phyloP scores from a whole-genome alignment of 2,329 filamentous ascomycete genomes.

The Alternaria metachromatica region DNA sequence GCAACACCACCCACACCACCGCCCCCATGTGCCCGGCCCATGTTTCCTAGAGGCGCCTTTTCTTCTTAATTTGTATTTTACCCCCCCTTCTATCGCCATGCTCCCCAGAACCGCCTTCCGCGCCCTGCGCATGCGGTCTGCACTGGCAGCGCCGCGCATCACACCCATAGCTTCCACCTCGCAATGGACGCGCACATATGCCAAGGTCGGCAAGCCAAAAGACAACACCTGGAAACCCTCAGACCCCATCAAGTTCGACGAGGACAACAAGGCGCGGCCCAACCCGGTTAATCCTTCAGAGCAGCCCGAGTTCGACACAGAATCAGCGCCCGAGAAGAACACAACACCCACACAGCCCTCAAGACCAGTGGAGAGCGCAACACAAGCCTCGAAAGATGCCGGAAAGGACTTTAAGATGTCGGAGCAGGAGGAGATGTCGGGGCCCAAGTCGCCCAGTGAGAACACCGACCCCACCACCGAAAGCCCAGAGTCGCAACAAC shows the following conservation, averaged over 20 bases:
- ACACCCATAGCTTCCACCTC: slow-evolving; percentile 36
- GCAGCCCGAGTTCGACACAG: slow-evolving; percentile 44
- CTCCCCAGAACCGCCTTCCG: slow-evolving; percentile 45
- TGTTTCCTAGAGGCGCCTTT: background rate
- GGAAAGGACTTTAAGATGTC: slow-evolving; percentile 29
- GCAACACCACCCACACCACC: slow-evolving; percentile 3
- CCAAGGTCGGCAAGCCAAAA: slow-evolving; percentile 31
- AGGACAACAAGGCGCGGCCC: slow-evolving; percentile 29
- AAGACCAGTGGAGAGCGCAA: slow-evolving; percentile 29
- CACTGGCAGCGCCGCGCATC: slow-evolving; percentile 33
- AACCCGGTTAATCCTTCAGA: slow-evolving; percentile 39
- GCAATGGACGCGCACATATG: slow-evolving; percentile 36
- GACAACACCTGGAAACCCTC: slow-evolving; percentile 52
- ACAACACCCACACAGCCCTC: slow-evolving; percentile 33
- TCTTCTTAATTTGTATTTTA: slow-evolving; percentile 27
- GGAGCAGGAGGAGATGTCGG: slow-evolving; percentile 48
- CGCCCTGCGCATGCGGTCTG: slow-evolving; percentile 41
- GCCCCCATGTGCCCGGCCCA: background rate
- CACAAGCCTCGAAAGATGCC: slow-evolving; percentile 20
- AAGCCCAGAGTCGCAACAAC: slow-evolving; percentile 53
- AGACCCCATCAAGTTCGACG: slow-evolving; percentile 49
- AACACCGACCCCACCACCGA: slow-evolving; percentile 51
- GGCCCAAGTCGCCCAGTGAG: slow-evolving; percentile 39
- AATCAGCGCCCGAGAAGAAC: slow-evolving; percentile 23
- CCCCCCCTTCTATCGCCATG: slow-evolving; percentile 34